A percentile compares a stretch with the other conserved stretches of the same genome.
These are phyloP conservation scores for Cantharellus anzutake DNA, from an alignment of 768 basidiomycete species.

Conservation along the genomic window DNA sequence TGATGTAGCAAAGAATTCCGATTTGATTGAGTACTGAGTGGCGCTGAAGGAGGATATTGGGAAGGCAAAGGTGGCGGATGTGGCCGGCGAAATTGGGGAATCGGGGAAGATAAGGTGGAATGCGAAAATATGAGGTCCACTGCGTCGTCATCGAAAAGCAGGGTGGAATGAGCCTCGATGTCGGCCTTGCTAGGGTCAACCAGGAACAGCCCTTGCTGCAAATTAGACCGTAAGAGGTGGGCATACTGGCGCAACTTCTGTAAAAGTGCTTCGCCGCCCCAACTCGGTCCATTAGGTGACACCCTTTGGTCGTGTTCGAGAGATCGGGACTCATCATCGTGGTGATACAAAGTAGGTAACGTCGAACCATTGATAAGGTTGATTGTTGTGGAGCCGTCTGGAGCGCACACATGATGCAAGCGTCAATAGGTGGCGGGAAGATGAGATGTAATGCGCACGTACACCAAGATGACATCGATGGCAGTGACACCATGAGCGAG, in stretches of 20 bases:
- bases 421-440: conserved; percentile 11
- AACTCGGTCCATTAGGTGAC: conserved; percentile 6
- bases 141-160: conserved; percentile 68
- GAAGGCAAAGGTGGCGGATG: not conserved
- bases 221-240: conserved; percentile 63
- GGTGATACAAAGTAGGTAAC: conserved; percentile 81
- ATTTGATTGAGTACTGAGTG: conserved; percentile 18
- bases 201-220: conserved; percentile 74
- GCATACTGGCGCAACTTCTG: conserved; percentile 57
- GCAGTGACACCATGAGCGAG: conserved; percentile 70
- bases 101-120: conserved; percentile 45
- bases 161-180: conserved; percentile 75
- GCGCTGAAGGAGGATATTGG: not conserved
- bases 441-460: conserved; percentile 15
- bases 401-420: conserved; percentile 10
- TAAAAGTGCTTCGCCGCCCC: conserved; percentile 30
- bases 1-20: conserved; percentile 66
- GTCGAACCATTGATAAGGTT: conserved; percentile 77
- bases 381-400: conserved; percentile 76
- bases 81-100: conserved; percentile 68
- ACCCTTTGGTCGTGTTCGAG: conserved; percentile 5
- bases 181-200: conserved; percentile 88
- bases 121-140: conserved; percentile 74
- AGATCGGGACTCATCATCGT: conserved; percentile 89
- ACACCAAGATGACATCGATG: conserved; percentile 76